Base-by-base conservation (phyloP, 805 yeast genomes). In the Clavispora phyllophila region DNA sequence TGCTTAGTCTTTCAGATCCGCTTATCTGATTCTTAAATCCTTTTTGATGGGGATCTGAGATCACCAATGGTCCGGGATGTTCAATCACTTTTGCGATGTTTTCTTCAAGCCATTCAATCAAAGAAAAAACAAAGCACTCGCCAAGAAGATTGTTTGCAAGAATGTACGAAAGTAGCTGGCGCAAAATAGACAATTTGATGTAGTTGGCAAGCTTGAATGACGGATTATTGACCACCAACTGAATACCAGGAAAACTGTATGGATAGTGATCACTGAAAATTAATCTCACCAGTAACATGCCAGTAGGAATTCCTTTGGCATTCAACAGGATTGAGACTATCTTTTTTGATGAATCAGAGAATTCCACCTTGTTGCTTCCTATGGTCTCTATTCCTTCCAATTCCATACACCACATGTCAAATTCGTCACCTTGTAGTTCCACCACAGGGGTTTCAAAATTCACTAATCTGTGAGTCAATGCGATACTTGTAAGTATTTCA, bases 21-120 rank as follows among this genome's bases (percentile, higher is more conserved):
- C 15, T 29, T 40, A 25, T 31, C 32, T 22, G 18, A 17, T 29
- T 34, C 2, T 28, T 36, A 15, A n/a, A 8, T 6, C 17, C 38
- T 45, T 15, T 53, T 52, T 6, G 44, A 42, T 25, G 34, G 41
- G 27, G 36, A 9, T 20, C 39, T 4, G 33, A 15, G 5, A 17
- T 41, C 15, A 60, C 38, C 18, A 91, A 69, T 2, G 82, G 80
- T 0, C 96, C 95, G 0, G 98, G 98, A 43, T 82, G 72, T 33
- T 80, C 78, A 9, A 85, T 74, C 12, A 89, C 70, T 2, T 61
- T 60, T 5, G 68, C 62, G 35, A 83, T 63, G 51, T 85, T 78
- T 13, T 76, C 81, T 49, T 84, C 82, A 14, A 90, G 54, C 90
- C 95, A 89, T 48, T 88, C 95, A 39, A 79, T 67, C n/a, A 87